Conservation (phyloP, 345 rosid genomes). For the Populus deltoides region DNA sequence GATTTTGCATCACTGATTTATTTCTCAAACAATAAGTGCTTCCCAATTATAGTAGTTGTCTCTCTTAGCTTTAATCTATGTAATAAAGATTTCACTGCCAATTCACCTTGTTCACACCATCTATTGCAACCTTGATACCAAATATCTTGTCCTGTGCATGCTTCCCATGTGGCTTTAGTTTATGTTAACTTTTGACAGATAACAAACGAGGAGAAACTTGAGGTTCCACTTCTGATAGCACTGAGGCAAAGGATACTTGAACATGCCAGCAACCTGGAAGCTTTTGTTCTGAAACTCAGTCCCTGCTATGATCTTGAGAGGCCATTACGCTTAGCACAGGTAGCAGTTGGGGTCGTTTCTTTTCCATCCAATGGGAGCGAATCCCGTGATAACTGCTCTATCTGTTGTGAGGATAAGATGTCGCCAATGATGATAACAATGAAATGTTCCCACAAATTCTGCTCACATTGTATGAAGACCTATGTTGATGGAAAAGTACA, state of each 20-base stretch:
- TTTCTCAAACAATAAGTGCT: background rate
- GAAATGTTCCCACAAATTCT: constrained; percentile 89
- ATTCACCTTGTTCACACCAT: background rate
- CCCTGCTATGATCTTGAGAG: constrained; percentile 53
- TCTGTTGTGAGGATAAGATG: constrained; percentile 88
- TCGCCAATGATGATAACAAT: constrained; percentile 66
- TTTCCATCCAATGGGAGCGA: constrained; percentile 38
- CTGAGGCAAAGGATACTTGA: constrained; percentile 72
- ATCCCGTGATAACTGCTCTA: constrained; percentile 58
- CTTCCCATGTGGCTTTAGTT: constrained; percentile 3
- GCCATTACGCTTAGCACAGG: constrained; percentile 66
- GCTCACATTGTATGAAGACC: constrained; percentile 92
- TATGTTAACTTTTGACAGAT: constrained; percentile 47
- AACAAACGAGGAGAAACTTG: constrained; percentile 51
- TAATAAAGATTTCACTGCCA: background rate
- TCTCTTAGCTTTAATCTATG: background rate
- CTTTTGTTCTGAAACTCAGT: constrained; percentile 61
- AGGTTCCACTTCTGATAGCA: constrained; percentile 64
- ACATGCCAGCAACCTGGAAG: constrained; percentile 55
- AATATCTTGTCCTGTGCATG: background rate
- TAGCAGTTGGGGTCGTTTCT: constrained; percentile 75
- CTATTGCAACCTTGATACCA: background rate
- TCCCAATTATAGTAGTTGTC: background rate
- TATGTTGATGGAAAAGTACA: constrained; percentile 78
- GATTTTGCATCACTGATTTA: background rate